Evolutionary conservation across 768 basidiomycete species (phyloP).

Genomic region (Pholiota molesta): DNA sequence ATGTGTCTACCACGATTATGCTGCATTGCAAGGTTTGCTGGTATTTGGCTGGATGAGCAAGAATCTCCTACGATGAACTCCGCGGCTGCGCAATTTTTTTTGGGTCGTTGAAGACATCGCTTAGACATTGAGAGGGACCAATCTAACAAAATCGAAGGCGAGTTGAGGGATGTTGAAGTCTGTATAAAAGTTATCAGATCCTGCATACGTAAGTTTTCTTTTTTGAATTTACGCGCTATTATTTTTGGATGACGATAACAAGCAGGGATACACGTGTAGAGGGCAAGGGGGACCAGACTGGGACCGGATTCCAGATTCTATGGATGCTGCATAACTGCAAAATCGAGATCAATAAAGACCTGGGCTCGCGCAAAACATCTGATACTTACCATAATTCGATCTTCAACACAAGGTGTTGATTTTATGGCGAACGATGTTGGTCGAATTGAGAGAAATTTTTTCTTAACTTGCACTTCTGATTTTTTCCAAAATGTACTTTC

Average conservation of each 20-base stretch:
- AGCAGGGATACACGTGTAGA: background rate
- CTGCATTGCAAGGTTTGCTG: slow-evolving; percentile 39
- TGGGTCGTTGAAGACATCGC: background rate
- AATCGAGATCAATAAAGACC: background rate
- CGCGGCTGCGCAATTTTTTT: background rate
- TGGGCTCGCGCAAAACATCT: background rate
- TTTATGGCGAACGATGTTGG: too few species aligned
- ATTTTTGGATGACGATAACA: background rate
- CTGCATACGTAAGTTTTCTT: background rate
- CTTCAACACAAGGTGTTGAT: too few species aligned
- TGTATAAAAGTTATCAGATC: background rate
- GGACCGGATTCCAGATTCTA: too few species aligned
- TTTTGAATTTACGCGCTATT: background rate
- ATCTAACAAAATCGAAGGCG: background rate
- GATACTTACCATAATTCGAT: background rate
- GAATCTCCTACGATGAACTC: background rate
- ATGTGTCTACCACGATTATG: slow-evolving; percentile 42
- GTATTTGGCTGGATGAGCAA: slow-evolving; percentile 31
- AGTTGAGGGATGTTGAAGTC: background rate
- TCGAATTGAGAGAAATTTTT: too few species aligned
- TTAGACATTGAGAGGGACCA: background rate
- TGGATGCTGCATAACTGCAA: background rate
- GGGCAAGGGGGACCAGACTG: too few species aligned
- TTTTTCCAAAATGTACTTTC: too few species aligned
- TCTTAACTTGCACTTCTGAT: too few species aligned